Conservation (phyloP, 1,139 yeast genomes). For the Candida sanyaensis region DNA sequence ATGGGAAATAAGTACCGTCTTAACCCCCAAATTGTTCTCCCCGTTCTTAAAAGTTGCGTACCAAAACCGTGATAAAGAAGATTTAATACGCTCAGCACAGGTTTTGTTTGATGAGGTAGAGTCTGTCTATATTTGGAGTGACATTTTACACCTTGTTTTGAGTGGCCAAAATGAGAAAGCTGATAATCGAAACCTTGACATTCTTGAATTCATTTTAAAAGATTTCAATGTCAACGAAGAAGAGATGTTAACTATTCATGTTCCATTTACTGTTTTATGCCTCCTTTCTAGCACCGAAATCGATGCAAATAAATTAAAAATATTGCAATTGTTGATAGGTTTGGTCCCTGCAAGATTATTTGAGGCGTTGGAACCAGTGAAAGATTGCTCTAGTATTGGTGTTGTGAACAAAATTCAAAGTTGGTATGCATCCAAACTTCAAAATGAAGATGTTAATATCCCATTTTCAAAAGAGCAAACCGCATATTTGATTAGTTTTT, state of each 20-base stretch:
- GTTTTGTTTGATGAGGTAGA: slow-evolving; percentile 86
- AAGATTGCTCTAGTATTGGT: slow-evolving; percentile 16
- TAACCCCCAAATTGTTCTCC: slow-evolving; percentile 69
- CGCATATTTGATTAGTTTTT: slow-evolving; percentile 39
- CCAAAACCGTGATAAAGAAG: slow-evolving; percentile 25
- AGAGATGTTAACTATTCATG: slow-evolving; percentile 75
- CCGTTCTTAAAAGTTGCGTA: slow-evolving; percentile 55
- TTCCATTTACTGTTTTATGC: slow-evolving; percentile 67
- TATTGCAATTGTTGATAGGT: slow-evolving; percentile 41
- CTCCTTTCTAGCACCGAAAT: slow-evolving; percentile 23
- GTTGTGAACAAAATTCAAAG: slow-evolving; percentile 19
- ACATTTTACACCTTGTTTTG: slow-evolving; percentile 37
- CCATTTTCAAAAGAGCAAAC: slow-evolving; percentile 51
- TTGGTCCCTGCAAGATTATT: slow-evolving; percentile 63
- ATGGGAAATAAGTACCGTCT: slow-evolving; percentile 85
- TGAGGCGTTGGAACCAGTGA: slow-evolving; percentile 36
- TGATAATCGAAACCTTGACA: slow-evolving; percentile 29
- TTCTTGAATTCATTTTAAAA: slow-evolving; percentile 59
- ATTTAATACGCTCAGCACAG: slow-evolving; percentile 58
- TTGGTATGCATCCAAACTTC: slow-evolving; percentile 16
- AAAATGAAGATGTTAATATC: neutral
- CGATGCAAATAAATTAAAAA: slow-evolving; percentile 25
- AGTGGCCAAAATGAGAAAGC: slow-evolving; percentile 2
- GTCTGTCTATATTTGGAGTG: slow-evolving; percentile 73
- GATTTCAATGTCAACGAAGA: slow-evolving; percentile 80